Base-by-base conservation (phyloP, 2,329 filamentous ascomycete genomes). In the Arthrobotrys megalospora region DNA sequence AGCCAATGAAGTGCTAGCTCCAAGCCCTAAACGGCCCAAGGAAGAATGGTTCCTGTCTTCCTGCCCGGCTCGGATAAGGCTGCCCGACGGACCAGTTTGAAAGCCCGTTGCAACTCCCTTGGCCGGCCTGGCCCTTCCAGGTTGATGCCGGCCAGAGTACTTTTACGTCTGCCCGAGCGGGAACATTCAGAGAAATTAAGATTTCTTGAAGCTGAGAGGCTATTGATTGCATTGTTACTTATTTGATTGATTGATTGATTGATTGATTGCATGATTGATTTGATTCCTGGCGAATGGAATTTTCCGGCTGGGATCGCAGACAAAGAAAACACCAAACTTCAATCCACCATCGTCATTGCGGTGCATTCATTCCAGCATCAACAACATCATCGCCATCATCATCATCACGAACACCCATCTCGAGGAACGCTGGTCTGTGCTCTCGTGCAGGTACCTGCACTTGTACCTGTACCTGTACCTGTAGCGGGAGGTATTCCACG, bases 41-140 rank as follows among this genome's bases (percentile, higher is more conserved):
- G 32, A 41, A 19, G 36, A 55, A 55, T 34, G 50, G 65, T 58
- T 53, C 50, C 43, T 60, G 38, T 55, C 65, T 53, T 55, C 66
- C 72, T 77, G 73, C 73, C 73, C 48, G 66, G 66, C 73, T 77
- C 73, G 73, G 73, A 77, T 77, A 77, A 76, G 73, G 48, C 73
- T 77, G 55, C 73, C 73, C 73, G 66, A 77, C 58, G 41, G 64
- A 62, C 43, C 64, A 41, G 36, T 16, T 45, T 24, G 65, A 55
- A 50, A 69, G 52, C 34, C 32, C 36, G 55, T 60, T 43, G 36
- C 48, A 62, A 62, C 63, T 60, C 41, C 38, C 53, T 68, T 24
- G 69, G 63, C n/a, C 16, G 52, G 64, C 47, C 34, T 32, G 34
- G 65, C 21, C 64, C 64, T 62, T 67, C 71, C 53, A 52, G 70